These are phyloP conservation scores for Trichoderma asperellum DNA, from an alignment of 2,329 filamentous ascomycete species.

Conservation along the genomic window DNA sequence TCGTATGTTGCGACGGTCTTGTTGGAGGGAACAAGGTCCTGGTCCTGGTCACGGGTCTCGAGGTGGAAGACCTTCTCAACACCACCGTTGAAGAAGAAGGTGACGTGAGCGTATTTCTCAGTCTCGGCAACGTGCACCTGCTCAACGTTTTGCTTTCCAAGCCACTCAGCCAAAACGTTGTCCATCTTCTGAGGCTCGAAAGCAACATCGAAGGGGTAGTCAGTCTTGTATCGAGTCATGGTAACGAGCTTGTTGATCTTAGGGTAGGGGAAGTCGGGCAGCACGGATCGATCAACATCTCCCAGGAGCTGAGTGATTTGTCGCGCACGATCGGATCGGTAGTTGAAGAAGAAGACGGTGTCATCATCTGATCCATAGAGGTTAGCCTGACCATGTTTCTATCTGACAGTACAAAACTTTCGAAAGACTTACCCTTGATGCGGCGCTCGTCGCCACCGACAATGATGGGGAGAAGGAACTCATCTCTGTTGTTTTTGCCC, in stretches of 20 bases:
- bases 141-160: constrained; percentile 84
- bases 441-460: constrained; percentile 83
- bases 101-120: constrained; percentile 99
- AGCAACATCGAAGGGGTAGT: constrained; percentile 89
- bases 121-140: constrained; percentile 98
- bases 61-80: constrained; percentile 94
- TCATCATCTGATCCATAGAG: constrained; percentile 68
- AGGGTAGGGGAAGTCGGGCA: constrained; percentile 90
- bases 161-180: constrained; percentile 97
- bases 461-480: constrained; percentile 98
- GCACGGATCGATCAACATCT: constrained; percentile 86
- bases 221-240: constrained; percentile 98
- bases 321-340: constrained; percentile 95
- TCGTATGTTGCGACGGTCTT: constrained; percentile 92
- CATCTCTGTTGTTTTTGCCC: constrained; percentile 74
- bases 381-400: not conserved
- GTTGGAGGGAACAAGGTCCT: constrained; percentile 82
- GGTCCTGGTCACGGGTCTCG: constrained; percentile 83
- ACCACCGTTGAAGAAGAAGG: constrained; percentile 99
- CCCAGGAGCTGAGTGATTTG: constrained; percentile 95
- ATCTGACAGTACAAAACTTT: no score
- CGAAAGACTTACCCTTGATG: constrained; percentile 68
- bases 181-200: constrained; percentile 96
- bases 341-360: constrained; percentile 99
- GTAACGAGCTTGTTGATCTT: constrained; percentile 84